Conservation (phyloP, 2,329 filamentous ascomycete species). For the Penicillium paneum region DNA sequence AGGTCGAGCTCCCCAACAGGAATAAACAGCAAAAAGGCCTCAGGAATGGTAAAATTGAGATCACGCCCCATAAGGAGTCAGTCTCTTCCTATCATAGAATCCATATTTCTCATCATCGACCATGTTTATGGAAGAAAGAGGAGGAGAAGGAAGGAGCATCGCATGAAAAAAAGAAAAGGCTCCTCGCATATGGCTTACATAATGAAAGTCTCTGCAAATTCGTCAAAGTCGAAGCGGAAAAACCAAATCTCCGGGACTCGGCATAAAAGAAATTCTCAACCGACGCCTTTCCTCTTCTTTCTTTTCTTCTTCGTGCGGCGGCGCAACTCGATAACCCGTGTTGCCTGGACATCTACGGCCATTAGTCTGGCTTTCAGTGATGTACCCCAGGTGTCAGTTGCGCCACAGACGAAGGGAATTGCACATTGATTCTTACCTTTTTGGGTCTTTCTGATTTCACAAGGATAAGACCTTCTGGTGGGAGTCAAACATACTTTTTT, state of each 20-base stretch:
- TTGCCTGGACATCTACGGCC: constrained; percentile 66
- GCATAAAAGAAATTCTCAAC: constrained; percentile 20
- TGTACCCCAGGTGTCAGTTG: constrained; percentile 70
- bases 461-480: constrained; percentile 47
- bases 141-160: constrained; percentile 9
- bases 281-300: constrained; percentile 37
- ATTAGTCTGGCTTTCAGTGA: constrained; percentile 36
- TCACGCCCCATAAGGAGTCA: constrained; percentile 42
- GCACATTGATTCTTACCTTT: constrained; percentile 61
- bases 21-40: constrained; percentile 29
- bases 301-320: constrained; percentile 75
- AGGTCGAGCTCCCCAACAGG: not conserved
- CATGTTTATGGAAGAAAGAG: constrained; percentile 25
- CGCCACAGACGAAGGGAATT: constrained; percentile 78
- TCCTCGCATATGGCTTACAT: constrained; percentile 16
- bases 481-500: constrained; percentile 54
- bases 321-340: constrained; percentile 71
- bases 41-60: constrained; percentile 43
- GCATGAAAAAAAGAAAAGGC: constrained; percentile 8
- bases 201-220: constrained; percentile 7
- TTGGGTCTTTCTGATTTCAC: constrained; percentile 44
- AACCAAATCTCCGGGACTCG: constrained; percentile 8
- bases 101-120: constrained; percentile 46
- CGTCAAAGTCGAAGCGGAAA: constrained; percentile 6
- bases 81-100: constrained; percentile 50